Percentiles rank a stretch among this genome's conserved stretches.
Conservation (phyloP, 805 yeast species). For the Brettanomyces custersianus region DNA sequence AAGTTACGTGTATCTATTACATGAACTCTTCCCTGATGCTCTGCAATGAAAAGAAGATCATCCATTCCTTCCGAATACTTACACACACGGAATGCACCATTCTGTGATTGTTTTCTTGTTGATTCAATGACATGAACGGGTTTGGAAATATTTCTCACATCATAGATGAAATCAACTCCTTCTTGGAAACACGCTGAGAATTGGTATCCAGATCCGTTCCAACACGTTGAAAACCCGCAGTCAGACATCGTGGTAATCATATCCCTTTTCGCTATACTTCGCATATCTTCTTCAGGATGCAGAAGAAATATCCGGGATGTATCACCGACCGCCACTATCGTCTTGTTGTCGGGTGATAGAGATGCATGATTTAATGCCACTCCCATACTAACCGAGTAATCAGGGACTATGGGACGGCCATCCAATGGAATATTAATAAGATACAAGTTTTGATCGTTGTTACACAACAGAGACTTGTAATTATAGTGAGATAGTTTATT, state of each 20-base stretch:
- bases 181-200: conserved; percentile 82
- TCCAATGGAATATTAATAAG: conserved; percentile 33
- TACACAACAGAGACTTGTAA: conserved; percentile 62
- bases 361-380: conserved; percentile 71
- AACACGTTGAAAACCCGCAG: conserved; percentile 76
- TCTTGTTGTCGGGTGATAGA: conserved; percentile 52
- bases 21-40: conserved; percentile 84
- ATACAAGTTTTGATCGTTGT: conserved; percentile 72
- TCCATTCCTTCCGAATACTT: conserved; percentile 60
- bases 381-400: conserved; percentile 36
- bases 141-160: conserved; percentile 48
- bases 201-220: conserved; percentile 62
- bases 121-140: conserved; percentile 52
- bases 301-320: conserved; percentile 52
- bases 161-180: conserved; percentile 72
- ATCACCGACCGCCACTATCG: conserved; percentile 70
- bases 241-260: conserved; percentile 47
- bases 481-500: conserved; percentile 33
- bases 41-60: conserved; percentile 69
- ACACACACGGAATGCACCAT: conserved; percentile 30
- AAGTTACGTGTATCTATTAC: conserved; percentile 70
- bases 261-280: conserved; percentile 28
- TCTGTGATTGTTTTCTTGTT: conserved; percentile 44
- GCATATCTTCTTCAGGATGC: conserved; percentile 30
- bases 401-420: conserved; percentile 1